Conservation (phyloP, 2,329 filamentous ascomycete species). For the Pestalotiopsis sp. region DNA sequence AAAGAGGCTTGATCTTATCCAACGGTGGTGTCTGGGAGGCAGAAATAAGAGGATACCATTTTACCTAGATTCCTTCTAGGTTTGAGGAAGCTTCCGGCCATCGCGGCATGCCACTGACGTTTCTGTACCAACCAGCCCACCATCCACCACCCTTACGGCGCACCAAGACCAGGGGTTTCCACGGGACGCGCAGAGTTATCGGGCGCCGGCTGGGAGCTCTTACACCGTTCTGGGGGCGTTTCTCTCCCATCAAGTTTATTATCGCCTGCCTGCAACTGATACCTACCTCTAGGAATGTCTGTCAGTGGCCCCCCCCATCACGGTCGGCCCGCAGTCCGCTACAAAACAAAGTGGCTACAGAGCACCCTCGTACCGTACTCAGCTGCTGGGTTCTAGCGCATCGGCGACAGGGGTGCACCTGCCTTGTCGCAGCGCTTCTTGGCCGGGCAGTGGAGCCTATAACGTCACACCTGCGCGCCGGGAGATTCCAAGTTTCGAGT, state of each 20-base stretch:
- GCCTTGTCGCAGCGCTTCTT: background rate
- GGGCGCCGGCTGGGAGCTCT: no score
- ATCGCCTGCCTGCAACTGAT: background rate
- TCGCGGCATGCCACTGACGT: background rate
- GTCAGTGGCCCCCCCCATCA: background rate
- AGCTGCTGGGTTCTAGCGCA: background rate
- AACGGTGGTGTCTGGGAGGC: background rate
- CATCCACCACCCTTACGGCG: background rate
- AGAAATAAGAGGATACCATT: background rate
- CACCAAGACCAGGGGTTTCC: background rate
- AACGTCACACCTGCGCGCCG: slow-evolving; percentile 5
- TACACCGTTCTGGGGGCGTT: no score
- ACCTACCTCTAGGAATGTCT: background rate
- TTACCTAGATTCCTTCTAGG: background rate
- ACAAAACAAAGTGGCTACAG: background rate
- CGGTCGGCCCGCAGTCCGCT: background rate
- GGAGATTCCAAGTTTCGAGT: slow-evolving; percentile 8
- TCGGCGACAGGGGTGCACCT: background rate
- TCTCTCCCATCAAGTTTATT: background rate
- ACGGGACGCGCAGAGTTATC: background rate
- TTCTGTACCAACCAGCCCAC: background rate
- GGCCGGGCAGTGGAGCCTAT: background rate
- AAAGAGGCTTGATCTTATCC: no score
- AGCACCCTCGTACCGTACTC: no score
- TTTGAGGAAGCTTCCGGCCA: background rate